A percentile compares a stretch with the other conserved stretches of the same genome.
Conservation (phyloP, 2,329 filamentous ascomycete genomes). For the Elsinoe batatas region DNA sequence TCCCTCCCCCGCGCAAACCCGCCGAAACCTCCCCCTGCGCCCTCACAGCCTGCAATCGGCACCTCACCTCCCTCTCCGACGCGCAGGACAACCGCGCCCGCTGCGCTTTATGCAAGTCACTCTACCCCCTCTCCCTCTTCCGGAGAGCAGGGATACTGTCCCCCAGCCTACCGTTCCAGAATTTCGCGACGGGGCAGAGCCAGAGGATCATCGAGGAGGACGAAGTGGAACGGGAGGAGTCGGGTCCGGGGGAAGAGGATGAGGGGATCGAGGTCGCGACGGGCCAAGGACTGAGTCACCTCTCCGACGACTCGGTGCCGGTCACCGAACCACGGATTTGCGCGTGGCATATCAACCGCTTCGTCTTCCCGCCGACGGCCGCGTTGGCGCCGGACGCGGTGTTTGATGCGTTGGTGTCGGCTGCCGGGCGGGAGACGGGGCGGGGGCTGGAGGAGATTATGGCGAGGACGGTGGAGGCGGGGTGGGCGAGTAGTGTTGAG, state of each 20-base stretch:
- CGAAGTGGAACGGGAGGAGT: no score
- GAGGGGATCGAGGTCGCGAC: not conserved
- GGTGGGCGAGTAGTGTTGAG: slow-evolving; percentile 10
- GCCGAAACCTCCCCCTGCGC: not conserved
- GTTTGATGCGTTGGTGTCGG: not conserved
- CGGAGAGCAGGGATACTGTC: not conserved
- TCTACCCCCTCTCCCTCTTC: slow-evolving; percentile 12
- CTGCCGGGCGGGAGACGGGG: not conserved
- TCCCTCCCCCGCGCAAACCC: slow-evolving; percentile 3
- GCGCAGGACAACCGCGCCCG: not conserved
- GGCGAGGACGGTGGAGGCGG: not conserved
- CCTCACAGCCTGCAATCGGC: not conserved
- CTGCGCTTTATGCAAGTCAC: slow-evolving; percentile 13
- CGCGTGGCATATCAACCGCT: slow-evolving; percentile 14
- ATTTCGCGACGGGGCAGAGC: not conserved
- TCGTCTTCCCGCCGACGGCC: slow-evolving; percentile 6
- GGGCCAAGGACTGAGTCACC: not conserved
- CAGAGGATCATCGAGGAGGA: not conserved
- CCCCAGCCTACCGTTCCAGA: not conserved
- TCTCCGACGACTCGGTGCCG: not conserved
- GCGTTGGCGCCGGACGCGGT: not conserved
- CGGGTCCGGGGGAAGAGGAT: no score
- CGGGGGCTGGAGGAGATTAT: not conserved
- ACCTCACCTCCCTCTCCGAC: slow-evolving; percentile 3
- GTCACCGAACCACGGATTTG: slow-evolving; percentile 4